These are phyloP conservation scores for Coprinopsis marcescibilis DNA, from an alignment of 768 basidiomycete genomes.

Conservation along the genomic window DNA sequence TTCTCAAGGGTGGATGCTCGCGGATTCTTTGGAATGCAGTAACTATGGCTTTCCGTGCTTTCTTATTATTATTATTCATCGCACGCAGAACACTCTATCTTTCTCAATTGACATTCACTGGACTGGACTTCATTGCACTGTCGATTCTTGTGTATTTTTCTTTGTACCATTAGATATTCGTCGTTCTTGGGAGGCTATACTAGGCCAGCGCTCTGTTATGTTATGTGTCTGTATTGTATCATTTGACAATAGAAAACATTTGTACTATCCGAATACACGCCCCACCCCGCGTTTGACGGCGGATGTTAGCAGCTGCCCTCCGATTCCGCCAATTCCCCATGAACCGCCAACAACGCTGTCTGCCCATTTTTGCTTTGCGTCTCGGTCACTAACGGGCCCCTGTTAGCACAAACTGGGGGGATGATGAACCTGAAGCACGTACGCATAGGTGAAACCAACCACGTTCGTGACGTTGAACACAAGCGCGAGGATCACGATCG, in stretches of 20 bases:
- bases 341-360: slow-evolving; percentile 60
- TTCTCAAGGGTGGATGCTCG: slow-evolving; percentile 80
- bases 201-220: neutral
- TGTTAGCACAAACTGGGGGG: slow-evolving; percentile 1
- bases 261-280: slow-evolving; percentile 56
- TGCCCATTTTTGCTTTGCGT: slow-evolving; percentile 92
- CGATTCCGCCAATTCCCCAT: slow-evolving; percentile 72
- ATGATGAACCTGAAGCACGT: too few species aligned
- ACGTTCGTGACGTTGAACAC: slow-evolving; percentile 96
- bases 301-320: slow-evolving; percentile 77
- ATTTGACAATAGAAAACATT: slow-evolving; percentile 1
- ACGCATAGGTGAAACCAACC: slow-evolving; percentile 97
- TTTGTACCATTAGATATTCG: slow-evolving; percentile 1
- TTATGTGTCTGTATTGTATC: neutral
- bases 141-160: slow-evolving; percentile 15
- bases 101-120: neutral
- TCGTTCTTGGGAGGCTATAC: slow-evolving; percentile 2
- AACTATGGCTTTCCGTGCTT: neutral
- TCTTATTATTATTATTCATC: slow-evolving; percentile 6
- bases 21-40: slow-evolving; percentile 64
- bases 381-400: slow-evolving; percentile 59
- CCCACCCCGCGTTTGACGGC: slow-evolving; percentile 80
- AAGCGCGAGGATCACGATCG: slow-evolving; percentile 89
- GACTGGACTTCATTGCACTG: slow-evolving; percentile 8
- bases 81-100: neutral